A percentile compares a stretch with the other conserved stretches of the same genome.
These are phyloP conservation scores for Alternaria sp. DNA, from an alignment of 2,329 filamentous ascomycete species.

Conservation along the genomic window DNA sequence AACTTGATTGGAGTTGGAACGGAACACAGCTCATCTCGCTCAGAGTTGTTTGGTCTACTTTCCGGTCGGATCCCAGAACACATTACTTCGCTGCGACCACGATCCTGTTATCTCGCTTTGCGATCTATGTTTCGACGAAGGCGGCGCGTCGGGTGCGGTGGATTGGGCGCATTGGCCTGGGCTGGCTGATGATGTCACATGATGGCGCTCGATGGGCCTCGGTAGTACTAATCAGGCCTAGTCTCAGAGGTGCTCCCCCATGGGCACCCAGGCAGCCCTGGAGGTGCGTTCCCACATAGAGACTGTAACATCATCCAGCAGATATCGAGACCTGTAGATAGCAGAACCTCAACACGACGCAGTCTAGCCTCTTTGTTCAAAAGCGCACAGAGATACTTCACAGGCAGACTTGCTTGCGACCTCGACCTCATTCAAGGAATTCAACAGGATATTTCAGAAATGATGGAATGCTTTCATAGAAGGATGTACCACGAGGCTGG, in stretches of 20 bases:
- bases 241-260: background rate
- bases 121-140: background rate
- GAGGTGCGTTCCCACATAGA: background rate
- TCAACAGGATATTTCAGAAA: background rate
- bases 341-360: background rate
- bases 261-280: no score
- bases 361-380: background rate
- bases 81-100: background rate
- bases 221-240: background rate
- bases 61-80: no score
- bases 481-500: background rate
- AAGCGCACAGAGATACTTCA: background rate
- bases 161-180: background rate
- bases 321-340: background rate
- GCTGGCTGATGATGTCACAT: background rate
- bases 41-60: background rate
- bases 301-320: background rate
- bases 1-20: slow-evolving; percentile 5
- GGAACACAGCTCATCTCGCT: background rate
- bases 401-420: background rate
- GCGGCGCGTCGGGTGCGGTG: background rate
- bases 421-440: background rate
- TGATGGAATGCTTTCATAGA: background rate
- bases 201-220: background rate
- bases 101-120: no score